Evolutionary conservation across 495 filamentous ascomycete species (phyloP), one percentile per base, ranked within the genome.

Genomic region (Corynascus novoguineensis): DNA sequence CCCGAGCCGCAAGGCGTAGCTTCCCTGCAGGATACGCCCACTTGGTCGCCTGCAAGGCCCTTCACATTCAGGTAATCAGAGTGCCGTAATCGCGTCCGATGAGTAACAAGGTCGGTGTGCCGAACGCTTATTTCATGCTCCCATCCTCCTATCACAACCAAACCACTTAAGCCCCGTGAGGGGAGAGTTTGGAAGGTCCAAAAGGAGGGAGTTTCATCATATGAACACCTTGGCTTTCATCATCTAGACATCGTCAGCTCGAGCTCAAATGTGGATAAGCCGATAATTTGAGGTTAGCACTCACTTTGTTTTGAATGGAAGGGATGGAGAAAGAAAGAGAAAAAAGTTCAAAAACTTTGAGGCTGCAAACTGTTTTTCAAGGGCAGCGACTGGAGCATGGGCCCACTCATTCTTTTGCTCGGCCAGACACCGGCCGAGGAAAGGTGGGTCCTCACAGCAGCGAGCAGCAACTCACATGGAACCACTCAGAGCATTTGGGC

Each of bases 121-220:
- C 92, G 90, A 91, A 96, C 95, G 89, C 95, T 83, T 80, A 86
- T 90, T 82, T 98, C 93, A 98, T 78, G 75, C 83, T 88, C 80
- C 82, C 85, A 71, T 60, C 78, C 78, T 68, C 72, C 66, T 75
- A 75, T 82, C 73, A 69, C 83, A 78, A 69, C 70, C 80, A 82
- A 83, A 88, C 90, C 93, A 82, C 95, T 95, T 83, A 68, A 88
- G 90, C 91, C 90, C 83, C 76, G 73, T 72, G 70, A 82, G 82
- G 82, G 85, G 84, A 88, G 89, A 93, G 86, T 86, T 81, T 69
- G 79, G 75, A 75, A 78, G 82, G 72, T 77, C 75, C 71, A 80
- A 77, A 73, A 78, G 78, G 78, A 76, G 80, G 81, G 77, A 83
- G 82, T 81, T 74, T 74, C 79, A 81, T 96, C 90, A 92, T 85